Evolutionary conservation across 768 basidiomycete genomes (phyloP).

Genomic region (Tephrocybe sp.): DNA sequence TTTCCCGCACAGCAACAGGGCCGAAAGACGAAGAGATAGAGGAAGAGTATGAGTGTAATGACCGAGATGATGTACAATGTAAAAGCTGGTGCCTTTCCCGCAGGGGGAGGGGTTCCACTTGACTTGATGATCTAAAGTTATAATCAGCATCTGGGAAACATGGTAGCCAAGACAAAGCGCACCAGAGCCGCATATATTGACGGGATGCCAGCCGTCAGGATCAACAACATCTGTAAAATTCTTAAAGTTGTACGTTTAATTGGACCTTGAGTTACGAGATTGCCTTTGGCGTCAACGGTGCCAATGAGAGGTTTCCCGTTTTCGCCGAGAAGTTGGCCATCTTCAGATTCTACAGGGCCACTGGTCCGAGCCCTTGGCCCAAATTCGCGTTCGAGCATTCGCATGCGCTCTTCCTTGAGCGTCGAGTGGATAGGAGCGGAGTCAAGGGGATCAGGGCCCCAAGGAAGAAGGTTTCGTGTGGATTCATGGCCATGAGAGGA

Average conservation of each 20-base stretch:
- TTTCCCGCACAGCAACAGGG: slow-evolving; percentile 51
- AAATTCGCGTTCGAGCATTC: slow-evolving; percentile 73
- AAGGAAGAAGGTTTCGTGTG: slow-evolving; percentile 48
- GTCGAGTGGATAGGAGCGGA: slow-evolving; percentile 42
- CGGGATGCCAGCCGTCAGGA: slow-evolving; percentile 51
- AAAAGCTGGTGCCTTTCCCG: slow-evolving; percentile 50
- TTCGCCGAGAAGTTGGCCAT: slow-evolving; percentile 35
- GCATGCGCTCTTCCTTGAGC: slow-evolving; percentile 67
- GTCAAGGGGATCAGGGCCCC: slow-evolving; percentile 49
- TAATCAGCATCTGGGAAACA: slow-evolving; percentile 10
- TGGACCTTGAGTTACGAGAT: slow-evolving; percentile 63
- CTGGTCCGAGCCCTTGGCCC: slow-evolving; percentile 38
- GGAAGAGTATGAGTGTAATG: slow-evolving; percentile 47
- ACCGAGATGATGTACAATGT: slow-evolving; percentile 59
- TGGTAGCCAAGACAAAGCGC: slow-evolving; percentile 22
- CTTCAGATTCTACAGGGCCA: slow-evolving; percentile 21
- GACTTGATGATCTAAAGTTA: slow-evolving; percentile 54
- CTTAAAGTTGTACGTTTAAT: slow-evolving; percentile 54
- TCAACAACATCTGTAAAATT: slow-evolving; percentile 47
- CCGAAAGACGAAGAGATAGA: slow-evolving; percentile 58
- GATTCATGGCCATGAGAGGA: slow-evolving; percentile 41
- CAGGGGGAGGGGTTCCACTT: slow-evolving; percentile 46
- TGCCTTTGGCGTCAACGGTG: slow-evolving; percentile 56
- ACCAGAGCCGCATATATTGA: slow-evolving; percentile 66
- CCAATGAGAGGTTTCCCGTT: slow-evolving; percentile 55